phyloP scores from a whole-genome alignment of 768 basidiomycete genomes.

The Tylopilus sp. region DNA sequence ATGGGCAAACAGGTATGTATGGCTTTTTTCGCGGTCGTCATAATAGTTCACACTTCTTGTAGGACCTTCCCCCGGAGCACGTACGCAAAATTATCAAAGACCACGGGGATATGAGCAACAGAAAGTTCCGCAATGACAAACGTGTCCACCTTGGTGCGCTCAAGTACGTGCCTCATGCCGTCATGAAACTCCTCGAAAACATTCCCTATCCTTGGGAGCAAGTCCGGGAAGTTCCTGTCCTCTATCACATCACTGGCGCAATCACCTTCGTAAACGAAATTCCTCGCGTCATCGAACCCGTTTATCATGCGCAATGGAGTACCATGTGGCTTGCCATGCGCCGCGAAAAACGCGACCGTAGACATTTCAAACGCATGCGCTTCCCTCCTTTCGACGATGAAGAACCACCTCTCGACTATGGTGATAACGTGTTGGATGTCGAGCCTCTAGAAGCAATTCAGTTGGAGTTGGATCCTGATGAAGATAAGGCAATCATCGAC shows the following conservation, averaged over 20 bases:
- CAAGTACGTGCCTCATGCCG: conserved; percentile 98
- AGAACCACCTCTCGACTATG: conserved; percentile 98
- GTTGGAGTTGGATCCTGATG: conserved; percentile 88
- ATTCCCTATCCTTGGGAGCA: conserved; percentile 99
- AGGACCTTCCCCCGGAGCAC: conserved; percentile 97
- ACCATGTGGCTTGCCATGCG: conserved; percentile 99
- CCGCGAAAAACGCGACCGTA: conserved; percentile 94
- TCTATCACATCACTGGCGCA: conserved; percentile 98
- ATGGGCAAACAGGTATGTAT: conserved; percentile 84
- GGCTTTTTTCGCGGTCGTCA: background rate
- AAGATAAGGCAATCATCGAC: conserved; percentile 87
- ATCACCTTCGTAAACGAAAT: conserved; percentile 99
- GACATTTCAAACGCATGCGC: conserved; percentile 99
- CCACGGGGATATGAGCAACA: conserved; percentile 98
- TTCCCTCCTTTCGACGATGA: conserved; percentile 99
- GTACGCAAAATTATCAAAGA: conserved; percentile 99
- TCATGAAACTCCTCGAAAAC: conserved; percentile 98
- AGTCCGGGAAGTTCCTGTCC: conserved; percentile 96
- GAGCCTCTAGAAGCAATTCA: conserved; percentile 98
- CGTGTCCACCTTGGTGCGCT: conserved; percentile 97
- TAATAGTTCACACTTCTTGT: conserved; percentile 6
- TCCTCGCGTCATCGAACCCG: conserved; percentile 92
- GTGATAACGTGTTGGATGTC: conserved; percentile 97
- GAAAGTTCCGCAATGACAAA: conserved; percentile 99
- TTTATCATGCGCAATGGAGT: conserved; percentile 99